Conservation (phyloP, 116 monocot genomes). For the Iris pallida region DNA sequence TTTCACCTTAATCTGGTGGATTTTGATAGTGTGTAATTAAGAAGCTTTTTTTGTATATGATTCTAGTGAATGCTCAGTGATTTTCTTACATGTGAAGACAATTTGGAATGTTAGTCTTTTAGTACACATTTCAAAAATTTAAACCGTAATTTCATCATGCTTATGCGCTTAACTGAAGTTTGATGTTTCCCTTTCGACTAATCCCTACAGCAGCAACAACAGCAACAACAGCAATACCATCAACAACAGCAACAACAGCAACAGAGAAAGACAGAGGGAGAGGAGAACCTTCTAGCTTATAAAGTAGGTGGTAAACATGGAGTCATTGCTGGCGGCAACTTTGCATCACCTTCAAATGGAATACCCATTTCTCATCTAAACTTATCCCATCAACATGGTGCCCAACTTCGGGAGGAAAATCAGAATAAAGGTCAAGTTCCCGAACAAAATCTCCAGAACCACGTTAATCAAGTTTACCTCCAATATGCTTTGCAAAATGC, state of each 20-base stretch:
- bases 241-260: conserved; percentile 38
- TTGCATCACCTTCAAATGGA: conserved; percentile 37
- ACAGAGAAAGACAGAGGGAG: conserved; percentile 51
- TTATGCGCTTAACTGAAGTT: background rate
- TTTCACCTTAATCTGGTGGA: background rate
- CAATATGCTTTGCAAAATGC: conserved; percentile 61
- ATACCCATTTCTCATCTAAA: conserved; percentile 19
- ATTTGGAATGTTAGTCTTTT: conserved; percentile 1
- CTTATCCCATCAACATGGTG: conserved; percentile 26
- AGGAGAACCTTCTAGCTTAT: conserved; percentile 22
- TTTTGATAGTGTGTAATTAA: background rate
- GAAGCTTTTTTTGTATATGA: background rate
- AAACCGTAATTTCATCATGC: background rate
- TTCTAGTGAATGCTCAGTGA: background rate
- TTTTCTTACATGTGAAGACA: background rate
- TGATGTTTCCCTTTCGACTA: background rate
- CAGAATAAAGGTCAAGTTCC: conserved; percentile 35
- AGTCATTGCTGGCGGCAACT: conserved; percentile 29
- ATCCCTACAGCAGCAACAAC: conserved; percentile 19
- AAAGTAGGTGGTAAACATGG: conserved; percentile 43
- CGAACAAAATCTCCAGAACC: conserved; percentile 47
- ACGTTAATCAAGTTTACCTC: conserved; percentile 64
- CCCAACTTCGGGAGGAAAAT: conserved; percentile 30
- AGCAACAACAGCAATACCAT: conserved; percentile 29
- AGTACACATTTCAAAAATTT: background rate